A percentile compares a stretch with the other conserved stretches of the same genome.
Evolutionary conservation across 2,329 filamentous ascomycete genomes (phyloP).

Genomic region (Neofusicoccum sp.): DNA sequence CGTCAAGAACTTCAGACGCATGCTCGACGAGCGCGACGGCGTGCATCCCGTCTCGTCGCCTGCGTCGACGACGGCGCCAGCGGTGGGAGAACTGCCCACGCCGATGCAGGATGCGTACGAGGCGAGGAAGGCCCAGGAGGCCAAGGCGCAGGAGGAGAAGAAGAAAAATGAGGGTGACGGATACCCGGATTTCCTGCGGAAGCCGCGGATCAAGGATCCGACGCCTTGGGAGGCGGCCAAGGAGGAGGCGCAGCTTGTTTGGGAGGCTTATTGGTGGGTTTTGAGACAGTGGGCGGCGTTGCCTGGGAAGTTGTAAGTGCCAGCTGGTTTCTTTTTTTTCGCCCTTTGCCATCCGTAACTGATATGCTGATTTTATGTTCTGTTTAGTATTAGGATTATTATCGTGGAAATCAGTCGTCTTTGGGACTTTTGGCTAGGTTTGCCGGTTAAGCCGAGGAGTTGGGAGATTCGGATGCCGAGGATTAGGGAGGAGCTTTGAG

Average conservation of each 20-base stretch:
- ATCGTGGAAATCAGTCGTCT: constrained; percentile 54
- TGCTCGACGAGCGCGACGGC: constrained; percentile 45
- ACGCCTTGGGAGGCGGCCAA: constrained; percentile 58
- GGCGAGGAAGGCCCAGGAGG: constrained; percentile 29
- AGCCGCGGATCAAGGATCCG: constrained; percentile 39
- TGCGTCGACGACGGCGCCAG: background rate
- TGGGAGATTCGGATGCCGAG: constrained; percentile 49
- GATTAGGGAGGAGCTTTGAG: constrained; percentile 6
- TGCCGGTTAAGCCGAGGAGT: constrained; percentile 55
- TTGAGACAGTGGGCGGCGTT: constrained; percentile 67
- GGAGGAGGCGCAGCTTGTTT: constrained; percentile 64
- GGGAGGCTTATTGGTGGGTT: constrained; percentile 63
- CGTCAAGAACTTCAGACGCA: constrained; percentile 67
- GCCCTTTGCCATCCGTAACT: background rate
- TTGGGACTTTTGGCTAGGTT: constrained; percentile 64
- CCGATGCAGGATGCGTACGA: constrained; percentile 24
- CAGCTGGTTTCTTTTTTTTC: background rate
- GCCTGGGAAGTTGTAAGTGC: constrained; percentile 68
- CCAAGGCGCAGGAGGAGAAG: constrained; percentile 28
- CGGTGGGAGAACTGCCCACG: constrained; percentile 2
- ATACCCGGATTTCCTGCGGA: constrained; percentile 44
- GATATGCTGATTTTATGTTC: background rate
- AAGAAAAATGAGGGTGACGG: constrained; percentile 39
- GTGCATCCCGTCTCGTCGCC: constrained; percentile 10
- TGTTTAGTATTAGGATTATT: constrained; percentile 50